A percentile compares a stretch with the other conserved stretches of the same genome.
These are phyloP conservation scores for Backusella liffmaniae DNA, from an alignment of 192 early-diverging fungal genomes.

Conservation along the genomic window DNA sequence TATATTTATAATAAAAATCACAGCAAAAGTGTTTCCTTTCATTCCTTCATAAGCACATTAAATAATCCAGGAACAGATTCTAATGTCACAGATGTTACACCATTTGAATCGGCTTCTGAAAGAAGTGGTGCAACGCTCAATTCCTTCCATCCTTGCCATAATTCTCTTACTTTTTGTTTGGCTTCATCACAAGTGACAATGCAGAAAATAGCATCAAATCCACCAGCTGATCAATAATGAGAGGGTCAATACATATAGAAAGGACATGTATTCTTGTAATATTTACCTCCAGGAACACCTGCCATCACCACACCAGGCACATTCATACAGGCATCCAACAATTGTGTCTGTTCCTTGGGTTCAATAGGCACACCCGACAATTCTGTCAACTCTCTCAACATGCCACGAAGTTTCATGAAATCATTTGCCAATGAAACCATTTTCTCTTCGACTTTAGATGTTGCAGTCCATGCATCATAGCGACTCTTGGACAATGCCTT, in stretches of 20 bases:
- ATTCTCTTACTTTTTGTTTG: slow-evolving; percentile 46
- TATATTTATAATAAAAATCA: neutral
- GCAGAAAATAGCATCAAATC: slow-evolving; percentile 97
- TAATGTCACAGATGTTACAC: slow-evolving; percentile 42
- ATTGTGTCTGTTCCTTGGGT: slow-evolving; percentile 79
- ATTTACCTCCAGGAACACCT: slow-evolving; percentile 89
- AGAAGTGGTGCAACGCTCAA: slow-evolving; percentile 84
- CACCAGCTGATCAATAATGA: slow-evolving; percentile 69
- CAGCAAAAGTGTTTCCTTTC: neutral
- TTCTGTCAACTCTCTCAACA: slow-evolving; percentile 72
- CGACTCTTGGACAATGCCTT: slow-evolving; percentile 37
- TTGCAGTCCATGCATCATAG: neutral
- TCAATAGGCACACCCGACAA: slow-evolving; percentile 85
- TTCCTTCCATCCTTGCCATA: slow-evolving; percentile 73
- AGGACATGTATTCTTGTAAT: too few relatives aligned
- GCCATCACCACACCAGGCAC: slow-evolving; percentile 87
- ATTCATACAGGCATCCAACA: slow-evolving; percentile 80
- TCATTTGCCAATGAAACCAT: slow-evolving; percentile 12
- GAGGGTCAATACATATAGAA: neutral
- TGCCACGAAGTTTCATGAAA: slow-evolving; percentile 57
- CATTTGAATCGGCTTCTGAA: slow-evolving; percentile 61
- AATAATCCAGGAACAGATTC: slow-evolving; percentile 21
- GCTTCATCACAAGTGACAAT: slow-evolving; percentile 61
- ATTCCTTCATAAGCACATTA: neutral
- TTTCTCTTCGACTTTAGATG: neutral